A percentile compares a stretch with the other conserved stretches of the same genome.
Evolutionary conservation across 75 land plant species (phyloP).

Genomic region (Sequoia sempervirens): DNA sequence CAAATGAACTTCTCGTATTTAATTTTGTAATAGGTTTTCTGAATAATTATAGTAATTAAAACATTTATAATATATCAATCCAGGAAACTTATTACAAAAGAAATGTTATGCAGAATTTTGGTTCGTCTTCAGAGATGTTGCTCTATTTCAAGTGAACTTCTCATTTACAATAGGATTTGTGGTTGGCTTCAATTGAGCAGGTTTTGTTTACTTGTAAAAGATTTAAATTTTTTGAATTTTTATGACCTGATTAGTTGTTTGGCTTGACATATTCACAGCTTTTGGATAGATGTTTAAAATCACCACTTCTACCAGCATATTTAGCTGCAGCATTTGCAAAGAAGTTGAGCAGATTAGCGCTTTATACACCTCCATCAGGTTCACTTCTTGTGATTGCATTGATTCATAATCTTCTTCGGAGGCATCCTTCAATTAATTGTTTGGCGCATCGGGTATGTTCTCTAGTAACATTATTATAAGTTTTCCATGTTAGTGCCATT

Average conservation of each 20-base stretch:
- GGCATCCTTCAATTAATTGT: constrained; percentile 96
- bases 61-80: too few species aligned
- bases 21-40: too few species aligned
- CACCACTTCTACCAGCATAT: constrained; percentile 92
- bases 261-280: constrained; percentile 47
- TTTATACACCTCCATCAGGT: constrained; percentile 84
- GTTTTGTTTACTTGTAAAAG: not conserved
- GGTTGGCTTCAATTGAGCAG: not conserved
- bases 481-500: not conserved
- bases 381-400: constrained; percentile 78
- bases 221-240: not conserved
- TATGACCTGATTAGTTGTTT: not conserved
- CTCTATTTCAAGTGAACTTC: not conserved
- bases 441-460: constrained; percentile 74
- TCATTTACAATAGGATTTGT: not conserved
- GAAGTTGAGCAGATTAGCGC: constrained; percentile 80
- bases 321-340: constrained; percentile 97
- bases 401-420: constrained; percentile 85
- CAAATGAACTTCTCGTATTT: not conserved
- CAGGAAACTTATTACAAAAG: too few species aligned
- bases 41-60: too few species aligned
- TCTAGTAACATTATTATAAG: constrained; percentile 3
- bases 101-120: not conserved
- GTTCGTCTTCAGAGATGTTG: not conserved
- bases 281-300: constrained; percentile 81